These are phyloP conservation scores for Prorocentrum cordatum DNA, from an alignment of 169 alveolate species.

Conservation along the genomic window DNA sequence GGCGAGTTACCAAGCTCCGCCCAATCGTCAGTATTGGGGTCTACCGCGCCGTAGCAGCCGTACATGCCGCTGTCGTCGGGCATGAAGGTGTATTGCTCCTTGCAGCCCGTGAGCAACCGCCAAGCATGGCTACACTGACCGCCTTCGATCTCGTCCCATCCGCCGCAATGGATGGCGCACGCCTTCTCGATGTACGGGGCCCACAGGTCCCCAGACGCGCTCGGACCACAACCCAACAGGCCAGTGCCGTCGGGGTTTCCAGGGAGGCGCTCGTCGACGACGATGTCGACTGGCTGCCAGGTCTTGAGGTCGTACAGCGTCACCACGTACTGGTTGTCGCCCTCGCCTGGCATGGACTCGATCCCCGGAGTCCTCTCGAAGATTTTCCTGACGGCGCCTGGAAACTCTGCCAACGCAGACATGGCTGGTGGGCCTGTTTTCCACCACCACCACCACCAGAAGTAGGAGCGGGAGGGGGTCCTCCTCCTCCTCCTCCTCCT, in stretches of 20 bases:
- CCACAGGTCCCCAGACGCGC: background rate
- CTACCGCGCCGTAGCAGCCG: background rate
- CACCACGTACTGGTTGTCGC: background rate
- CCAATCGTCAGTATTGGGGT: background rate
- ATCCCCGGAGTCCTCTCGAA: background rate
- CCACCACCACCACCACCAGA: too few relatives aligned
- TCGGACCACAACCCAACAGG: background rate
- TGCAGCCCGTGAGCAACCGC: constrained; percentile 11
- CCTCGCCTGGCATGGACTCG: background rate
- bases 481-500: too few relatives aligned
- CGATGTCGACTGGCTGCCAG: background rate
- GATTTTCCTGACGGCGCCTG: background rate
- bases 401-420: background rate
- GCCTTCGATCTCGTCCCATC: constrained; percentile 6
- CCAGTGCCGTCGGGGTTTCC: background rate
- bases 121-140: background rate
- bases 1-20: background rate
- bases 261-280: background rate
- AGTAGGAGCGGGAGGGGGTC: too few relatives aligned
- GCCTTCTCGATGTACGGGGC: background rate
- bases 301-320: background rate
- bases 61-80: background rate
- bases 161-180: constrained; percentile 1
- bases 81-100: background rate
- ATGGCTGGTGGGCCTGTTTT: too few relatives aligned